Base-by-base conservation (phyloP, 768 basidiomycete genomes). In the Lactarius pseudohatsudake region DNA sequence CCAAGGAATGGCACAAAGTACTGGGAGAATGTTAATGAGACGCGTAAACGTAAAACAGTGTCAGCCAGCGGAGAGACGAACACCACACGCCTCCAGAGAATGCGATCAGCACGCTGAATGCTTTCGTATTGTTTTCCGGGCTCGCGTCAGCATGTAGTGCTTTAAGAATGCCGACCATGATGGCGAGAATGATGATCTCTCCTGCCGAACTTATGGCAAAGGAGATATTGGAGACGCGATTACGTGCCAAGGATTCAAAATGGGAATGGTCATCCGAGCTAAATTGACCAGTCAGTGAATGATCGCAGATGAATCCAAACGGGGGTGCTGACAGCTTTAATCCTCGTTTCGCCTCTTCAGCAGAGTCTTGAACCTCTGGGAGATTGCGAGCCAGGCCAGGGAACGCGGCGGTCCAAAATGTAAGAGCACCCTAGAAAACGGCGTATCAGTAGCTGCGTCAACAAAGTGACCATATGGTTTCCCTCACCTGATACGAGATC, bases 391-490 rank as follows among this genome's bases (percentile, higher is more conserved):
- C 86, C 18, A 92, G 79, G 20, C 88, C 90, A 0, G 90, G 89
- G 73, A 92, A 91, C 15, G 91, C 90, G 15, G 91, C 91, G 0
- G 88, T 89, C 90, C 89, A 92, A 75, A 92, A 92, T 0, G 90
- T 91, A 62, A 91, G 74, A 36, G 87, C 79, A 63, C 88, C 84
- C 85, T 89, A 64, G 11, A 53, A 13, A 47, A 45, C n/a, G 43
- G 6, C 32, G 70, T 28, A 30, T 50, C 3, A 63, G 60, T 16
- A 38, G 28, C 53, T 16, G 36, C 38, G 11, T 22, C n/a, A 3
- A 43, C 28, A 43, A 50, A 16, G 26, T 0, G 13, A 38, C 13
- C 18, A 9, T 15, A 8, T 9, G 40, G 11, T 40, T 26, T 26
- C 47, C 47, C 26, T 41, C 41, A 83, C 87, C 78, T 91, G 90